Evolutionary conservation across 345 rosid species (phyloP).

Genomic region (Hibiscus tridactylites): DNA sequence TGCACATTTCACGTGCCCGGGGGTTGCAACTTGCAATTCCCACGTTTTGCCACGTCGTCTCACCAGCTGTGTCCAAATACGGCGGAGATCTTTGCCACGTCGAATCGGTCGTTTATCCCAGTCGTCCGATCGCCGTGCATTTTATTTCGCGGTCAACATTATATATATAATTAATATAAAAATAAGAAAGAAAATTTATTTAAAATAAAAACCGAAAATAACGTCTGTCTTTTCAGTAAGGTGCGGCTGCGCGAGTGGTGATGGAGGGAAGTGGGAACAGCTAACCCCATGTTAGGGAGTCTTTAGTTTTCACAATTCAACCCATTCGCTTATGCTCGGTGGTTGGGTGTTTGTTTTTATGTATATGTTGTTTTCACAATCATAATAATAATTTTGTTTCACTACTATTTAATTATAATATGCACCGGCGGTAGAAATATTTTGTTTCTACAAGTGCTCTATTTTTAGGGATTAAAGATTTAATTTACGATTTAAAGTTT

Average conservation of each 20-base stretch:
- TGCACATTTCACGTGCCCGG: slow-evolving; percentile 23
- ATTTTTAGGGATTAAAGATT: too few species aligned
- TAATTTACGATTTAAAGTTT: too few species aligned
- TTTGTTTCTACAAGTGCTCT: too few species aligned
- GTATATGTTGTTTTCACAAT: too few species aligned
- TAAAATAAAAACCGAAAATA: background rate
- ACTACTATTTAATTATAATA: too few species aligned
- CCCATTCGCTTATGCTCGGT: too few species aligned
- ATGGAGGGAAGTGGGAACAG: background rate
- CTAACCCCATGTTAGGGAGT: slow-evolving; percentile 8
- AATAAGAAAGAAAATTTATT: background rate
- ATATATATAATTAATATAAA: background rate
- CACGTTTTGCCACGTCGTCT: slow-evolving; percentile 8
- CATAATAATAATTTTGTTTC: too few species aligned
- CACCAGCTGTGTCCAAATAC: background rate
- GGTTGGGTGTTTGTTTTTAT: too few species aligned
- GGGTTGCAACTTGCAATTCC: slow-evolving; percentile 11
- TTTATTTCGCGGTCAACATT: background rate
- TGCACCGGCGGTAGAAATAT: too few species aligned
- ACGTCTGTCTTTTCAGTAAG: background rate
- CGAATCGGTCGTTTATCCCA: background rate
- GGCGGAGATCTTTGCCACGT: background rate
- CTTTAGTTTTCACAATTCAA: background rate
- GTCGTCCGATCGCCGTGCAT: background rate
- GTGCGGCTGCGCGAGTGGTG: background rate